Percentiles rank a stretch among this genome's conserved stretches.
These are phyloP conservation scores for Violaceomyces palustris DNA, from an alignment of 1,284 basidiomycete species.

Conservation along the genomic window DNA sequence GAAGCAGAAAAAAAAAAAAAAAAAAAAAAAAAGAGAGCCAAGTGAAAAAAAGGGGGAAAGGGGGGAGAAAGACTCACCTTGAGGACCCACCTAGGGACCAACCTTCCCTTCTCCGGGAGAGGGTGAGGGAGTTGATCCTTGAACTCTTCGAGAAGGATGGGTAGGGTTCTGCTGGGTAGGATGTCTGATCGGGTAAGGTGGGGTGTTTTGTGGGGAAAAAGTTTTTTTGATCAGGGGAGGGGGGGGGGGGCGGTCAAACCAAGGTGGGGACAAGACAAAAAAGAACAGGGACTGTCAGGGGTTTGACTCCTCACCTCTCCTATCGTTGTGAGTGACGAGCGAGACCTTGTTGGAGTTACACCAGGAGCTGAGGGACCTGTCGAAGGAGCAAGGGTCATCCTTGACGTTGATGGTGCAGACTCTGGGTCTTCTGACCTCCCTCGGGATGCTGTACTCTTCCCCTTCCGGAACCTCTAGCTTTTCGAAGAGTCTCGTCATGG, in stretches of 20 bases:
- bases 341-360: conserved; percentile 30
- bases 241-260: too few species aligned
- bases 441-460: conserved; percentile 11
- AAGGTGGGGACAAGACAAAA: background rate
- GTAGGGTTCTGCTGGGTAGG: conserved; percentile 28
- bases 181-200: conserved; percentile 10
- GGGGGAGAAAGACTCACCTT: too few species aligned
- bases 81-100: conserved; percentile 30
- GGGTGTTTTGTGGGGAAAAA: background rate
- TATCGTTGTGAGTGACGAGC: conserved; percentile 31
- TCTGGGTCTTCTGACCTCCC: conserved; percentile 17
- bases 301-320: conserved; percentile 15
- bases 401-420: conserved; percentile 37
- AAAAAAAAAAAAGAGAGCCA: too few species aligned
- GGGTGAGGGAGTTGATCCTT: conserved; percentile 16
- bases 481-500: conserved; percentile 3
- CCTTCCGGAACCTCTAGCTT: background rate
- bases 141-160: conserved; percentile 35
- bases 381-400: conserved; percentile 28
- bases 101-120: conserved; percentile 2
- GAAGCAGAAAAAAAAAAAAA: too few species aligned
- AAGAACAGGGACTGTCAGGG: background rate
- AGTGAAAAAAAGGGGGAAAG: too few species aligned
- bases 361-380: conserved; percentile 24
- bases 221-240: background rate